Percentiles rank a stretch among this genome's conserved stretches.
Conservation (phyloP, 2,329 filamentous ascomycete genomes). For the Penicillium olsonii region DNA sequence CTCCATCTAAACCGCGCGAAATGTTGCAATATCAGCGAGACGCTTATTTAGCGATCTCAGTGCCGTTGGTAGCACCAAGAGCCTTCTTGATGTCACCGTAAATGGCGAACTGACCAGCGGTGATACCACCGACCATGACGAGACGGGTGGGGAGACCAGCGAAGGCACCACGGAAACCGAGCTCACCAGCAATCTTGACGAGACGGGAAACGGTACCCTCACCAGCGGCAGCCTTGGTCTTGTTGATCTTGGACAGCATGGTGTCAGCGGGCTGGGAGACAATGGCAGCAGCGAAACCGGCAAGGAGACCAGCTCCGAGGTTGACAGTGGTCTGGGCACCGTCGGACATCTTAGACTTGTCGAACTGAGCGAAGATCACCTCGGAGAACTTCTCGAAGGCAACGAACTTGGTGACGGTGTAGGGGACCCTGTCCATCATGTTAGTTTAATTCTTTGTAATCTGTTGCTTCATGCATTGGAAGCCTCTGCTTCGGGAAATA, state of each 20-base stretch:
- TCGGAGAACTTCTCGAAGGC: slow-evolving; percentile 89
- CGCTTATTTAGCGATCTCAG: neutral
- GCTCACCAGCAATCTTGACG: slow-evolving; percentile 78
- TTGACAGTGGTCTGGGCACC: slow-evolving; percentile 81
- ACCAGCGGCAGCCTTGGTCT: slow-evolving; percentile 69
- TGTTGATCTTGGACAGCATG: slow-evolving; percentile 91
- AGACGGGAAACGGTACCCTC: slow-evolving; percentile 78
- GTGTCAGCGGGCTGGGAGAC: slow-evolving; percentile 81
- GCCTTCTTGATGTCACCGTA: slow-evolving; percentile 74
- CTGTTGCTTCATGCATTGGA: too few species aligned
- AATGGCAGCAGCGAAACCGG: slow-evolving; percentile 83
- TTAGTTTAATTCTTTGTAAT: too few species aligned
- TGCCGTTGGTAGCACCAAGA: slow-evolving; percentile 47
- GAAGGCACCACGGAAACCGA: slow-evolving; percentile 87
- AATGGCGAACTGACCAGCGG: slow-evolving; percentile 82
- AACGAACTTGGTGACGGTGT: slow-evolving; percentile 91
- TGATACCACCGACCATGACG: slow-evolving; percentile 83
- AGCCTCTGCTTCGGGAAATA: slow-evolving; percentile 27
- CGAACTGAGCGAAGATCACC: slow-evolving; percentile 74
- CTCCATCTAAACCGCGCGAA: neutral
- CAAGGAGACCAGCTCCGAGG: slow-evolving; percentile 80
- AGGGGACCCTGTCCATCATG: slow-evolving; percentile 62
- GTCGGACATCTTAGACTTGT: slow-evolving; percentile 79
- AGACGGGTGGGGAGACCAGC: slow-evolving; percentile 84
- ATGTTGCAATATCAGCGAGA: neutral